Evolutionary conservation across 129 eudicot species (phyloP), one percentile per base, ranked within the genome.

Genomic region (Lonicera japonica): DNA sequence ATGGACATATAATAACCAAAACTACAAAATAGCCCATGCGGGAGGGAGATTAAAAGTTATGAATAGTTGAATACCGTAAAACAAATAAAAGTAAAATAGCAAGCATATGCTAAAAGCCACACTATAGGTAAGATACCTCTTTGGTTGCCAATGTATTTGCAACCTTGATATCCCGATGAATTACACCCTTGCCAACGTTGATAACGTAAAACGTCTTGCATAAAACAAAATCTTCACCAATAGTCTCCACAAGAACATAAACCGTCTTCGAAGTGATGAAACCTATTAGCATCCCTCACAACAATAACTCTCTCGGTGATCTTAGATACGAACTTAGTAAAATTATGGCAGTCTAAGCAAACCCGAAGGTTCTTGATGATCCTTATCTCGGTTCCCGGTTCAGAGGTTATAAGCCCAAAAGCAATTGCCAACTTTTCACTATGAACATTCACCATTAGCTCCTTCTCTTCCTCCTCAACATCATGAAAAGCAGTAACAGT

Each of bases 381-480:
- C 77, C 95, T 82, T 15, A 92, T 88, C 67, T 88, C 95, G 14
- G 67, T 59, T 69, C 89, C 95, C 12, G 72, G 72, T 58, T 92
- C 87, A 15, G 87, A 78, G 23, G 79, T 73, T 63, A 92, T 56
- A 62, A 88, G 78, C 19, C 88, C 99, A 74, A 82, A 92, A 10
- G 92, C 83, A 69, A 92, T 92, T 11, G 96, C 99, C 67, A 92
- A 64, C 62, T 88, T 92, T 74, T 92, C 99, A 43, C 99, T 92
- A 76, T 88, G 99, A 64, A 92, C 99, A n/a, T 73, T 85, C 47
- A 85, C 96, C 95, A 88, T 85, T 17, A 85, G 63, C 71, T 92
- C 99, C 82, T 92, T 92, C 80, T 92, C 99, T 76, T 92, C 99
- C 36, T 88, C 99, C 82, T 92, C 96, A 17, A 92, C 96, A 74